Evolutionary conservation across 768 basidiomycete genomes (phyloP), one percentile per base, ranked within the genome.

Genomic region (Boletus rex-veris): DNA sequence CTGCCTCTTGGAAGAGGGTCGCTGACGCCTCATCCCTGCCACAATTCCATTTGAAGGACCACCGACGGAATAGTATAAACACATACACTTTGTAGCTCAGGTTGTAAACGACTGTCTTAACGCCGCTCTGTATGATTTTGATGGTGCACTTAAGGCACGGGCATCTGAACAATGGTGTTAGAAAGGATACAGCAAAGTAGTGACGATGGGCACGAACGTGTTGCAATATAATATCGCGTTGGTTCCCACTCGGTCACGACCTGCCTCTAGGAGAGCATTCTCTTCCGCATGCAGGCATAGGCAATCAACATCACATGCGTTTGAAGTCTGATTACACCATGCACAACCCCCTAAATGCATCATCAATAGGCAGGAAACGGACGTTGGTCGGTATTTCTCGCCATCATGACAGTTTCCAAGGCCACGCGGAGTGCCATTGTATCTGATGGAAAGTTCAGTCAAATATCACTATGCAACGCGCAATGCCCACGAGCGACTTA

Each of bases 231-330:
- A 67, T n/a, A 91, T 88, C 3, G 90, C 82, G 46, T 85, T 83
- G 47, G 76, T 72, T 6, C 89, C 90, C n/a, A 96, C 81, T 44
- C 97, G 77, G 55, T 98, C 97, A 53, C 92, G 74, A 16, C 97
- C 96, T 2, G 93, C 93, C 74, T 98, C 96, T 3, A 98, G 72
- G 14, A 98, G 75, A 0, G 96, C 97, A 65, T 98, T 99, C 73
- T 99, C 97, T 72, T 99, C 97, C 0, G 97, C 97, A 68, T 99
- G 97, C 10, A 99, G 74, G 65, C 97, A 99, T 3, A 98, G 76
- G 64, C 97, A 99, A 66, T 92, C 92, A 46, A 83, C 78, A 37
- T 80, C 77, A 26, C 71, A 71, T 4, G 75, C 70, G 44, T 69
- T 64, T 10, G 73, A 72, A 3, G 73, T 75, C 18, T 79, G 81